Conservation (phyloP, 192 early-diverging fungal genomes). For the Coemansia sp. region DNA sequence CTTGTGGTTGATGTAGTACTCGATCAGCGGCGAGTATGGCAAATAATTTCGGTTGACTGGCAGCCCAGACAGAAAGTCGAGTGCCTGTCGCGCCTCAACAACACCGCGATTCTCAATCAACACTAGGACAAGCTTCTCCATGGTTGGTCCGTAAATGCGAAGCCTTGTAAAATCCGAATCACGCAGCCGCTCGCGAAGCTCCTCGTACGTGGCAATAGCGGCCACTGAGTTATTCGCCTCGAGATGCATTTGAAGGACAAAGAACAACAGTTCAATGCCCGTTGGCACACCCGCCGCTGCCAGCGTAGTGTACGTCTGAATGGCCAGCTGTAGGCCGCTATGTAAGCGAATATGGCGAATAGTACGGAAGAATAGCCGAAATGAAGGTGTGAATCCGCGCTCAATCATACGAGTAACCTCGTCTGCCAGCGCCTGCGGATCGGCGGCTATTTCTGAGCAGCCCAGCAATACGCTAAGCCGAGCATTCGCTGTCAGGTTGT, state of each 20-base stretch:
- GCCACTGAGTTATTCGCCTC: background rate
- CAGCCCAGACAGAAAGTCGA: conserved; percentile 32
- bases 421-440: conserved; percentile 9
- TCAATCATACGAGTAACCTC: conserved; percentile 16
- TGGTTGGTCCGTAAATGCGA: background rate
- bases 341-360: conserved; percentile 23
- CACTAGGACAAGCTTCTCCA: conserved; percentile 8
- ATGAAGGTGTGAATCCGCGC: conserved; percentile 35
- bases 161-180: conserved; percentile 19
- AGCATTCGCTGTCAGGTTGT: conserved; percentile 40
- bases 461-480: conserved; percentile 22
- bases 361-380: conserved; percentile 5
- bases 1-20: conserved; percentile 33
- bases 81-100: conserved; percentile 18
- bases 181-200: conserved; percentile 17
- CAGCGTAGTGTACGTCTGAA: conserved; percentile 23
- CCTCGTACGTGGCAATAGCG: conserved; percentile 22
- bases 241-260: conserved; percentile 19
- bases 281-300: conserved; percentile 21
- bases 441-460: background rate
- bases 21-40: conserved; percentile 41
- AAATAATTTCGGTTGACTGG: conserved; percentile 16
- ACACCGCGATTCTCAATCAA: conserved; percentile 30
- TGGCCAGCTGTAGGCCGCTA: conserved; percentile 19
- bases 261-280: conserved; percentile 17